Percentiles rank a stretch among this genome's conserved stretches.
These are phyloP conservation scores for Paramecium sexaurelia DNA, from an alignment of 73 alveolate species.

Conservation along the genomic window DNA sequence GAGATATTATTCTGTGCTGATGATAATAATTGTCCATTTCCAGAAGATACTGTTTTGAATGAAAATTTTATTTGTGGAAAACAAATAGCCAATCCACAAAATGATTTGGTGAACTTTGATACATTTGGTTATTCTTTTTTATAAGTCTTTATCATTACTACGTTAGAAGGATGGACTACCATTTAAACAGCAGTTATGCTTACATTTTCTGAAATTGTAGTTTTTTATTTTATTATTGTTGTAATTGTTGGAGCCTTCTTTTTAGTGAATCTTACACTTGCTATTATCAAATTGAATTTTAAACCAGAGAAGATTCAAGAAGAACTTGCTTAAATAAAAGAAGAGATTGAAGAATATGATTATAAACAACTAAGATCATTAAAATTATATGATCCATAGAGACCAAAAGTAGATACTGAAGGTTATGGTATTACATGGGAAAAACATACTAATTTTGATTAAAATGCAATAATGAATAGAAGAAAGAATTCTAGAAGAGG, in stretches of 20 bases:
- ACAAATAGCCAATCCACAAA: constrained; percentile 85
- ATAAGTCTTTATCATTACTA: constrained; percentile 72
- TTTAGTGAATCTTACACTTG: constrained; percentile 88
- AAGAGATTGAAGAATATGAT: neutral
- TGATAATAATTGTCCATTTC: constrained; percentile 24
- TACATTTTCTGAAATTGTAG: constrained; percentile 66
- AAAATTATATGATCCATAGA: neutral
- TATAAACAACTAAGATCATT: neutral
- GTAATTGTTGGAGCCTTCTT: constrained; percentile 92
- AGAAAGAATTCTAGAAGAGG: neutral
- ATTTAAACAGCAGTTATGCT: constrained; percentile 66
- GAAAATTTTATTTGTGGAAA: constrained; percentile 91
- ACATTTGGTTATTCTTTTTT: constrained; percentile 77
- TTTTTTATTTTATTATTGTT: constrained; percentile 79
- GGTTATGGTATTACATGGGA: constrained; percentile 25
- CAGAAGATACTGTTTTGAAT: constrained; percentile 74
- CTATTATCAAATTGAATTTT: constrained; percentile 91
- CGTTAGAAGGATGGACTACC: constrained; percentile 87
- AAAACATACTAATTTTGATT: neutral
- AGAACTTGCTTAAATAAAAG: constrained; percentile 14
- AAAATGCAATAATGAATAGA: neutral
- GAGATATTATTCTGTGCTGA: constrained; percentile 10
- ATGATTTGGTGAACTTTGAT: constrained; percentile 87
- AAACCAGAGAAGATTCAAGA: constrained; percentile 87
- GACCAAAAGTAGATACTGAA: neutral